phyloP scores from a whole-genome alignment of 805 yeast species.

The Saccharomycopsis sp. region DNA sequence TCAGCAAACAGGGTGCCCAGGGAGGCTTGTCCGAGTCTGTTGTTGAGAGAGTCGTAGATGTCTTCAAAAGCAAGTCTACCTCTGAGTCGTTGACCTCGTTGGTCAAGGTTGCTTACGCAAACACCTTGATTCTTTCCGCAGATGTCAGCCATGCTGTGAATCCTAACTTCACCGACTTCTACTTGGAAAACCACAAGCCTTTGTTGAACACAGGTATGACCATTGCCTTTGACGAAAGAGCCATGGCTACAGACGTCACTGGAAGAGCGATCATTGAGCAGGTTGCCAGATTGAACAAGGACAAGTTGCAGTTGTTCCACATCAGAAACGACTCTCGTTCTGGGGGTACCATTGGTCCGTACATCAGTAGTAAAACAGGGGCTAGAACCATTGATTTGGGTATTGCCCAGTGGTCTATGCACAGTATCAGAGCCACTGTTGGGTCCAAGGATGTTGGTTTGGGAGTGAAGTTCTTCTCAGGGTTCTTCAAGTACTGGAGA shows the following conservation, averaged over 20 bases:
- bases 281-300: constrained; percentile 58
- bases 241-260: constrained; percentile 75
- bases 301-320: constrained; percentile 73
- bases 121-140: constrained; percentile 73
- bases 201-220: constrained; percentile 72
- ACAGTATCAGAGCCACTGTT: constrained; percentile 72
- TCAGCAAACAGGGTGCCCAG: constrained; percentile 73
- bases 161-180: constrained; percentile 66
- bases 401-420: constrained; percentile 81
- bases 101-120: constrained; percentile 49
- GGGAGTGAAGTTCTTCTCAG: constrained; percentile 64
- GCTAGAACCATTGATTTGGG: constrained; percentile 77
- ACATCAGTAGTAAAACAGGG: constrained; percentile 55
- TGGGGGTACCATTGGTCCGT: constrained; percentile 87
- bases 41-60: constrained; percentile 47
- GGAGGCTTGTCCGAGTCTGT: constrained; percentile 66
- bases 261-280: constrained; percentile 67
- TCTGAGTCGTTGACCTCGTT: constrained; percentile 25
- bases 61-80: constrained; percentile 25
- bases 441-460: constrained; percentile 74
- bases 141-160: constrained; percentile 79
- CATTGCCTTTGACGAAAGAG: constrained; percentile 68
- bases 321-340: constrained; percentile 79
- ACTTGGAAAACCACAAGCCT: constrained; percentile 74
- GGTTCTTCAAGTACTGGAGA: constrained; percentile 66